These are phyloP conservation scores for Boletus subparvulus DNA, from an alignment of 768 basidiomycete genomes.

Conservation along the genomic window DNA sequence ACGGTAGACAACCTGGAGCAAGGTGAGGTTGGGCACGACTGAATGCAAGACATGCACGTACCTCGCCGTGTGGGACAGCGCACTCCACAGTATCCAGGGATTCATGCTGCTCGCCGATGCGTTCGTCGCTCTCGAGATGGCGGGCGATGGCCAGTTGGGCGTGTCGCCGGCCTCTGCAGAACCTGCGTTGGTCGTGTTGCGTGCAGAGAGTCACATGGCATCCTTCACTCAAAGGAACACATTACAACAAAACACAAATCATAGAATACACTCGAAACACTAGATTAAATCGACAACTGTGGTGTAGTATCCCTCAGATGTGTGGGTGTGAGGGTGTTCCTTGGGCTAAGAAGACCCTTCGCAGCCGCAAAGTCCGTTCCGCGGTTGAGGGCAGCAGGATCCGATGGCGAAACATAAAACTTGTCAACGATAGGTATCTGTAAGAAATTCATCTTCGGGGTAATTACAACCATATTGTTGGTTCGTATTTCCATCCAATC, in stretches of 20 bases:
- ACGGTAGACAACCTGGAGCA: slow-evolving; percentile 65
- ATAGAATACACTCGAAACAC: not conserved
- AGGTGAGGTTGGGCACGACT: not conserved
- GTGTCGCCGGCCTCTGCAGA: not conserved
- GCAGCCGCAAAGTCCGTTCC: slow-evolving; percentile 82
- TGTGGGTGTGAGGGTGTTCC: slow-evolving; percentile 35
- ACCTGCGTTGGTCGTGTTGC: not conserved
- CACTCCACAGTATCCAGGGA: slow-evolving; percentile 67
- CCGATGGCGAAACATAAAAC: slow-evolving; percentile 86
- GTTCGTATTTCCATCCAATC: slow-evolving; percentile 99
- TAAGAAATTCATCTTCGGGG: slow-evolving; percentile 90
- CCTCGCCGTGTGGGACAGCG: slow-evolving; percentile 64
- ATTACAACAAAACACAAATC: not conserved
- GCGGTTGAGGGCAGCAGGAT: slow-evolving; percentile 67
- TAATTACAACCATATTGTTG: slow-evolving; percentile 93
- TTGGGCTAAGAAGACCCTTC: slow-evolving; percentile 78
- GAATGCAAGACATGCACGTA: slow-evolving; percentile 21
- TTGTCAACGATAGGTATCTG: slow-evolving; percentile 95
- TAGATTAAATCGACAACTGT: slow-evolving; percentile 20
- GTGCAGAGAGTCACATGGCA: slow-evolving; percentile 5
- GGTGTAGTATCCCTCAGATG: slow-evolving; percentile 22
- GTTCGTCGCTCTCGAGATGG: slow-evolving; percentile 4
- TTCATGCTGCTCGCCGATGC: slow-evolving; percentile 34
- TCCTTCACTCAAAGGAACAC: not conserved
- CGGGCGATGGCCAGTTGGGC: not conserved